Percentiles rank a stretch among this genome's conserved stretches.
Evolutionary conservation across 2,329 filamentous ascomycete species (phyloP).

Genomic region (Chalara sp.): DNA sequence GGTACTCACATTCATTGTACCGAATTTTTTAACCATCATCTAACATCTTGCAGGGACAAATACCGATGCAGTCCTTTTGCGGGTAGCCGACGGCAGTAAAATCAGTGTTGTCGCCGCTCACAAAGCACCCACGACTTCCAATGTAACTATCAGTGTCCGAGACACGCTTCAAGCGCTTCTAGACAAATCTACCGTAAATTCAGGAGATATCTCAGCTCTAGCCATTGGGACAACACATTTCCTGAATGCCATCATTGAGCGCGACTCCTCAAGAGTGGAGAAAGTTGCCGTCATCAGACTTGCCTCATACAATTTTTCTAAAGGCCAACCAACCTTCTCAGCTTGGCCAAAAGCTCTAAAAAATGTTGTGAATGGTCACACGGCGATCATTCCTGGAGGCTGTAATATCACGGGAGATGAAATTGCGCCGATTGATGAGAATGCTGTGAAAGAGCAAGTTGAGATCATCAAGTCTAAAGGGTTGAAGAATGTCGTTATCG

Average conservation of each 20-base stretch:
- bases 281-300: slow-evolving; percentile 43
- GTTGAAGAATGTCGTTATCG: slow-evolving; percentile 42
- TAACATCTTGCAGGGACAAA: too few relatives aligned
- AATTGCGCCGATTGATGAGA: slow-evolving; percentile 34
- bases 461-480: slow-evolving; percentile 11
- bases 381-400: slow-evolving; percentile 42
- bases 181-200: slow-evolving; percentile 12
- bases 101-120: slow-evolving; percentile 18
- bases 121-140: slow-evolving; percentile 28
- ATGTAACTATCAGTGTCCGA: slow-evolving; percentile 20
- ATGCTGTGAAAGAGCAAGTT: slow-evolving; percentile 14
- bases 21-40: background rate
- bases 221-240: slow-evolving; percentile 36
- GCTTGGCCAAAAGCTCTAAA: slow-evolving; percentile 38
- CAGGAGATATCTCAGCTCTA: slow-evolving; percentile 11
- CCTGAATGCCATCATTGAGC: slow-evolving; percentile 42
- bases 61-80: too few relatives aligned
- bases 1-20: slow-evolving; percentile 28
- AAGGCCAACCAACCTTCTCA: slow-evolving; percentile 39
- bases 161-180: slow-evolving; percentile 14
- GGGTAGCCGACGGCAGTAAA: too few relatives aligned
- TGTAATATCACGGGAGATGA: slow-evolving; percentile 27
- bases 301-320: slow-evolving; percentile 34
- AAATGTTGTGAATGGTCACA: slow-evolving; percentile 38
- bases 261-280: slow-evolving; percentile 37